A percentile compares a stretch with the other conserved stretches of the same genome.
Evolutionary conservation across 2,329 filamentous ascomycete species (phyloP).

Genomic region (Nothomitra cinnamomea): DNA sequence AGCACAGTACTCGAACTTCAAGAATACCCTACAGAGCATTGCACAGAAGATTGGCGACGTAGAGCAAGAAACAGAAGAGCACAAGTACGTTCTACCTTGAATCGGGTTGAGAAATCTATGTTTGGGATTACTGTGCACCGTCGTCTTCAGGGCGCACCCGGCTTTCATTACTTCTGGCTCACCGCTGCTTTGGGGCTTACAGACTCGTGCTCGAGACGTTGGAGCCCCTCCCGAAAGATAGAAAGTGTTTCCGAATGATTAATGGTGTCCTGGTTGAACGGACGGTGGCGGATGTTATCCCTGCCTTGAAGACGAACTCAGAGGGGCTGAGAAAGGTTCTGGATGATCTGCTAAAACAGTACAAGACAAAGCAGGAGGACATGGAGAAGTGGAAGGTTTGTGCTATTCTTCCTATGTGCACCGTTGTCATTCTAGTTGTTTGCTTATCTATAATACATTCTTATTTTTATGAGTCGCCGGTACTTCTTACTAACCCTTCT

Average conservation of each 20-base stretch:
- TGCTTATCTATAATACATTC: neutral
- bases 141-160: conserved; percentile 2
- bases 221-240: conserved; percentile 60
- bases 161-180: neutral
- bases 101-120: too few species aligned
- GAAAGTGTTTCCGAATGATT: conserved; percentile 98
- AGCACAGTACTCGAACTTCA: conserved; percentile 35
- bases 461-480: neutral
- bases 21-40: conserved; percentile 68
- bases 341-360: conserved; percentile 89
- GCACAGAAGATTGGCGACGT: conserved; percentile 95
- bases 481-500: neutral
- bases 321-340: conserved; percentile 88
- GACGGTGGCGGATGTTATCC: conserved; percentile 82
- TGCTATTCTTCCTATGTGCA: conserved; percentile 7
- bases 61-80: conserved; percentile 92
- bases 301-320: conserved; percentile 80
- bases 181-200: conserved; percentile 5
- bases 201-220: conserved; percentile 92
- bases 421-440: neutral
- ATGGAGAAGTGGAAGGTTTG: conserved; percentile 96
- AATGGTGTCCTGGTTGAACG: conserved; percentile 92
- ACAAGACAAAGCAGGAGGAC: conserved; percentile 85
- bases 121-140: neutral
- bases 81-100: conserved; percentile 52